These are phyloP conservation scores for Penicillium brevicompactum DNA, from an alignment of 2,329 filamentous ascomycete species.

Conservation along the genomic window DNA sequence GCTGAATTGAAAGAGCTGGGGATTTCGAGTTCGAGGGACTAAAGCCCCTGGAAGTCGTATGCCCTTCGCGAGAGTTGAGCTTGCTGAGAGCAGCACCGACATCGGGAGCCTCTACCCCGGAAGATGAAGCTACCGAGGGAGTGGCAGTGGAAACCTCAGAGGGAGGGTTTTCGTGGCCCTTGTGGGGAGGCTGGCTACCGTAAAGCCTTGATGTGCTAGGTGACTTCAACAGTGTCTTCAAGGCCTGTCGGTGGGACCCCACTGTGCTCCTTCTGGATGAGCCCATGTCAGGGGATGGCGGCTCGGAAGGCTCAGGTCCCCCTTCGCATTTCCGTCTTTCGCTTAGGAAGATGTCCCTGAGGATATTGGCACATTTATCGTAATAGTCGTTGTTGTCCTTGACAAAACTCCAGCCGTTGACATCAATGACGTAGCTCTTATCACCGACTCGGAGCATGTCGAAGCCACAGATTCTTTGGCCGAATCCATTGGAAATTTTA, in stretches of 20 bases:
- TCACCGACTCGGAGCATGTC: constrained; percentile 85
- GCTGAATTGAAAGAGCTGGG: constrained; percentile 28
- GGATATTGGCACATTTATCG: constrained; percentile 81
- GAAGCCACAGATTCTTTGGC: constrained; percentile 93
- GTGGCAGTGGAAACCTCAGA: constrained; percentile 44
- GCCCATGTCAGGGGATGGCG: constrained; percentile 35
- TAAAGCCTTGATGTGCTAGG: constrained; percentile 65
- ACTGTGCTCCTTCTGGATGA: constrained; percentile 41
- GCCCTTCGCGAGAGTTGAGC: constrained; percentile 25
- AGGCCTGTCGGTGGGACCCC: constrained; percentile 49
- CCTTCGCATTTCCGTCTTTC: constrained; percentile 60
- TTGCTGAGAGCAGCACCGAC: constrained; percentile 17
- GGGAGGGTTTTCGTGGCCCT: constrained; percentile 45
- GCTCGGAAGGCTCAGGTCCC: constrained; percentile 35
- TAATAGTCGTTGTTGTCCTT: constrained; percentile 99
- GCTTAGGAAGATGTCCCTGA: constrained; percentile 83
- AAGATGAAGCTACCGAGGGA: constrained; percentile 37
- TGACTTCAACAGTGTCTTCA: constrained; percentile 65
- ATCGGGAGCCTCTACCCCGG: constrained; percentile 34
- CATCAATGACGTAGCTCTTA: constrained; percentile 96
- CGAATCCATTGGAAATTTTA: constrained; percentile 88
- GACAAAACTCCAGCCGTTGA: constrained; percentile 99
- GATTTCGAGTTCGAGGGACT: constrained; percentile 30
- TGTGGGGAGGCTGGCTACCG: constrained; percentile 46
- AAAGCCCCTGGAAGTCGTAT: constrained; percentile 21